Evolutionary conservation across 1,284 basidiomycete species (phyloP).

Genomic region (Rhodotorula sp.): DNA sequence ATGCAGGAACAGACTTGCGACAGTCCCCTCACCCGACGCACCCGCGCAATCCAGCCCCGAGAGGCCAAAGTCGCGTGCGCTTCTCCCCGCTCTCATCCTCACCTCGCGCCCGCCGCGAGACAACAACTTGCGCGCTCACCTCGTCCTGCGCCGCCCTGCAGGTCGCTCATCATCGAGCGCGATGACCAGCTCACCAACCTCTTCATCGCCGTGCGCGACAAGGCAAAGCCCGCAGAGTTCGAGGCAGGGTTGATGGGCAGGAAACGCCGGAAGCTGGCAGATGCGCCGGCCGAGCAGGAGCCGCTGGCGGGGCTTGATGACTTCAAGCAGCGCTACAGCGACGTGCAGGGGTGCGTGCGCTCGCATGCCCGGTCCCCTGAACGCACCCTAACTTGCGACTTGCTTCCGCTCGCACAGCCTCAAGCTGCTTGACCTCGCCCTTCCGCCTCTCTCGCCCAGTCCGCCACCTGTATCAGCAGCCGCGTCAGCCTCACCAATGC

Average conservation of each 20-base stretch:
- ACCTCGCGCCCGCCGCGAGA: background rate
- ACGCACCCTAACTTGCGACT: background rate
- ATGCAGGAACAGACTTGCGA: background rate
- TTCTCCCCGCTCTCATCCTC: background rate
- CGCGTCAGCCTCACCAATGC: background rate
- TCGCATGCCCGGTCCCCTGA: background rate
- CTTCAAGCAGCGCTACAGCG: slow-evolving; percentile 28
- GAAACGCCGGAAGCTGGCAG: slow-evolving; percentile 21
- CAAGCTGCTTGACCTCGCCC: slow-evolving; percentile 24
- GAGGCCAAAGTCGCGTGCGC: slow-evolving; percentile 17
- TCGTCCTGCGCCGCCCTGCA: slow-evolving; percentile 8
- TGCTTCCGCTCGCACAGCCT: slow-evolving; percentile 10
- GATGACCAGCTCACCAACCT: slow-evolving; percentile 32
- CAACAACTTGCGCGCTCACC: too few species aligned
- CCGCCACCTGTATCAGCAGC: slow-evolving; percentile 9
- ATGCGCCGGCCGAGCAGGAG: background rate
- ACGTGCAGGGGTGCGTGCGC: slow-evolving; percentile 19
- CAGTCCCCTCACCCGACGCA: background rate
- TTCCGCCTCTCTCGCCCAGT: slow-evolving; percentile 31
- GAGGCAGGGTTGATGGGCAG: slow-evolving; percentile 36
- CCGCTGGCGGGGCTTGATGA: slow-evolving; percentile 20
- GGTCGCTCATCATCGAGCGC: slow-evolving; percentile 11
- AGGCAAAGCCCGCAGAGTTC: slow-evolving; percentile 19
- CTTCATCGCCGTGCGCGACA: slow-evolving; percentile 40
- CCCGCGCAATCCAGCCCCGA: background rate